Evolutionary conservation across 768 basidiomycete genomes (phyloP), one percentile per base, ranked within the genome.

Genomic region (Tulasnella sp.): DNA sequence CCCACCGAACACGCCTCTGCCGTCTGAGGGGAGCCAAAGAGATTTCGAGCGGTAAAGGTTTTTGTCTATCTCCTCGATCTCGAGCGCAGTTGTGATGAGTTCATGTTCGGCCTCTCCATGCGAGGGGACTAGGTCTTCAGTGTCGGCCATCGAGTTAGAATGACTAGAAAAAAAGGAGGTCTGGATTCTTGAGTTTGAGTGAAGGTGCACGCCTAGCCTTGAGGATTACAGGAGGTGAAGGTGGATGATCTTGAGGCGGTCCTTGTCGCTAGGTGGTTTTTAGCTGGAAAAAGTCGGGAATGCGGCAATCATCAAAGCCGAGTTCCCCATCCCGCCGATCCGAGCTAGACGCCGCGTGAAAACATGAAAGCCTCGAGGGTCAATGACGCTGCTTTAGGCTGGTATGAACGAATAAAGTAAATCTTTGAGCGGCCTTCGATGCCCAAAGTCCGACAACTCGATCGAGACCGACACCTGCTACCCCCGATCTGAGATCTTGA

Each of bases 1-100:
- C 80, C 79, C 94, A 79, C 94, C 94, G 81, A 93, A 95, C 18
- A 93, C 93, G 20, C 93, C 93, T 71, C 94, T 87, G 20, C 88
- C 87, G 23, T 86, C 84, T 10, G 83, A 80, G 0, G 92, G 93
- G n/a, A 89, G 70, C 86, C 88, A 91, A 1, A 95, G 85, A 0
- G 89, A 90, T 81, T 91, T 93, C 1, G 93, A 94, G 23, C 93
- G 90, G 37, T 51, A 81, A 74, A 95, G 84, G 82, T 92, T 91
- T 70, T 87, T 86, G 80, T 94, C 94, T 35, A 95, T 87, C 77
- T 89, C 87, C 82, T 95, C 94, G 29, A 95, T 89, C 78, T 94
- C 92, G 6, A 95, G 86, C 20, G 91, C 89, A 3, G 91, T 89
- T 0, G 91, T 90, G 71, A 93, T 92, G 73, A 89, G 89, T 78